Conservation (phyloP, 441 rosid species). For the Arabidopsis hybrid region DNA sequence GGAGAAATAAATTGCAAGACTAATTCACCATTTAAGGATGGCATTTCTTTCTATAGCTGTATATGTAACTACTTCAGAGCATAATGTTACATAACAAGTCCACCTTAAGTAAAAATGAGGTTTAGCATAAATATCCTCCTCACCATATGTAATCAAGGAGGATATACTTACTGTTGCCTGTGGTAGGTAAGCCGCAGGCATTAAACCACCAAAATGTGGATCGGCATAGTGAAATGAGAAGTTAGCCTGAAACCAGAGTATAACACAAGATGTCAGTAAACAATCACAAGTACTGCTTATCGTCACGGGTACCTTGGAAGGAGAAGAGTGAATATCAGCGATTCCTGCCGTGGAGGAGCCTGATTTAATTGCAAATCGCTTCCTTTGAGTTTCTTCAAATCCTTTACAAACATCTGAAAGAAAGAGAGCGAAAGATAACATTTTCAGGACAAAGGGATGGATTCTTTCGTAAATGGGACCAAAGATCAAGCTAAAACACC, state of each 20-base stretch:
- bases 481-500: neutral
- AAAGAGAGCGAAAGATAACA: neutral
- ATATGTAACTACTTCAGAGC: constrained; percentile 3
- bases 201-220: constrained; percentile 52
- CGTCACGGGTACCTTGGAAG: constrained; percentile 39
- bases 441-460: neutral
- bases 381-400: constrained; percentile 44
- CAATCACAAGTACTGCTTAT: constrained; percentile 24
- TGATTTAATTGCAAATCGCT: constrained; percentile 43
- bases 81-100: constrained; percentile 7
- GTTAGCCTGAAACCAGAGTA: constrained; percentile 48
- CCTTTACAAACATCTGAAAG: constrained; percentile 46
- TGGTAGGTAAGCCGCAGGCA: constrained; percentile 51
- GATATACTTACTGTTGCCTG: constrained; percentile 52
- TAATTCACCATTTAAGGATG: constrained; percentile 23
- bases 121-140: neutral
- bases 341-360: constrained; percentile 44
- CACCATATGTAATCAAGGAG: constrained; percentile 1
- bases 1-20: neutral
- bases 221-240: constrained; percentile 54
- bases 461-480: neutral
- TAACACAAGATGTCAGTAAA: constrained; percentile 20
- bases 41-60: constrained; percentile 46
- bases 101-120: constrained; percentile 5
- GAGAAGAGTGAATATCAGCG: constrained; percentile 52